Evolutionary conservation across 768 basidiomycete genomes (phyloP).

Genomic region (Agaricus sinodeliciosus): DNA sequence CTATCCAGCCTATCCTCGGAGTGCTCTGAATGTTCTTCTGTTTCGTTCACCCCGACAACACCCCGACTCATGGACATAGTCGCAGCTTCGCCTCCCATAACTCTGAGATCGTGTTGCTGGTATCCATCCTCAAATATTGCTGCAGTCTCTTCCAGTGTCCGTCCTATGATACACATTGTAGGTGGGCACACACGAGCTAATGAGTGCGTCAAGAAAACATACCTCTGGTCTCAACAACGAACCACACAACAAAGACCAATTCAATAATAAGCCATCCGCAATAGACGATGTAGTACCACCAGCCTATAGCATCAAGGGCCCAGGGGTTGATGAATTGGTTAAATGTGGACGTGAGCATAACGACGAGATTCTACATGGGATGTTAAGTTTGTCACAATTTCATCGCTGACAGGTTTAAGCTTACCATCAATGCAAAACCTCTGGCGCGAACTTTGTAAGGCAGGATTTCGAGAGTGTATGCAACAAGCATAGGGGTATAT

Average conservation of each 20-base stretch:
- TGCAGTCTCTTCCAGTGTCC: slow-evolving; percentile 70
- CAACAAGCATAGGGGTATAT: slow-evolving; percentile 66
- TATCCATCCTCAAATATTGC: slow-evolving; percentile 63
- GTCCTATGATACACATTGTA: slow-evolving; percentile 25
- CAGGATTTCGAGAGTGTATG: slow-evolving; percentile 68
- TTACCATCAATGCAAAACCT: slow-evolving; percentile 70
- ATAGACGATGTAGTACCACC: slow-evolving; percentile 58
- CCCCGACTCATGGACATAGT: slow-evolving; percentile 27
- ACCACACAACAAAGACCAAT: slow-evolving; percentile 47
- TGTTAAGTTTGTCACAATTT: background rate
- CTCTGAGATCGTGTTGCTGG: slow-evolving; percentile 33
- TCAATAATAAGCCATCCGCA: slow-evolving; percentile 62
- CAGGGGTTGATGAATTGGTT: slow-evolving; percentile 79
- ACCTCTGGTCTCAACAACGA: slow-evolving; percentile 62
- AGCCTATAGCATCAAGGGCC: slow-evolving; percentile 52
- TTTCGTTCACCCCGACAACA: slow-evolving; percentile 14
- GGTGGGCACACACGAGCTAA: background rate
- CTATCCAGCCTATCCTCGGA: background rate
- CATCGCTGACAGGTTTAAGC: slow-evolving; percentile 10
- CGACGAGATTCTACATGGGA: slow-evolving; percentile 43
- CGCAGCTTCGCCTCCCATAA: slow-evolving; percentile 44
- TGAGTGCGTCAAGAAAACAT: slow-evolving; percentile 7
- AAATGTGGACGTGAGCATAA: slow-evolving; percentile 65
- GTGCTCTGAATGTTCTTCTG: background rate
- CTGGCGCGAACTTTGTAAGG: slow-evolving; percentile 77